Evolutionary conservation across 371 early-diverging fungal genomes (phyloP), one percentile per base, ranked within the genome.

Genomic region (Mucor lusitanicus): DNA sequence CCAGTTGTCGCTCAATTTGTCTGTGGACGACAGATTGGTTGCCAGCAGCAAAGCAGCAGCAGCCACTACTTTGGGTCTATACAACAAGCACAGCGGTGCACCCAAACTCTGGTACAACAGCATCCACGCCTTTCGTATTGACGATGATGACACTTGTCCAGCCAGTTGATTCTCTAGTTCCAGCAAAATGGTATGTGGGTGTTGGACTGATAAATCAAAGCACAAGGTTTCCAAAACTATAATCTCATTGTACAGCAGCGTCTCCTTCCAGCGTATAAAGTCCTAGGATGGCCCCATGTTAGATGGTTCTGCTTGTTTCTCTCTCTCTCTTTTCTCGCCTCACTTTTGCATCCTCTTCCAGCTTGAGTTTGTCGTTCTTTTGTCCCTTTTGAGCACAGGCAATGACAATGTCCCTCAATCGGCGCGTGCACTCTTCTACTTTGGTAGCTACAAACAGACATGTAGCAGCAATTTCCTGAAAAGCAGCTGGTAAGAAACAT

Each of bases 381-480:
- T 76, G 72, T 2, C 87, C 88, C 64, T 88, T 89, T 70, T 85
- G 85, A 1, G 85, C 85, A 46, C 85, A 85, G 1, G 74, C 84
- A 19, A 78, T 62, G 6, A 90, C 79, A 54, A 91, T 80, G 66
- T 89, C 88, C 58, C 76, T 79, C 37, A 90, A 70, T 44, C 89
- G 80, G 30, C 92, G 85, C 35, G 87, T 85, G 54, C 85, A 78
- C 70, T 95, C 95, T 71, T 94, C 94, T 6, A 92, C 89, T 73
- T 95, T 95, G 23, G 89, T 87, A 8, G 94, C 91, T 19, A 95
- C 74, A 65, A 89, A 89, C 23, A 94, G 68, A 67, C 90, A 85
- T 0, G 94, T 88, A 2, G 91, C 91, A 13, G 88, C 94, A 63
- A 93, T 87, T 57, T 93, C 89, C 92, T 94, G 74, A 56, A 1